Evolutionary conservation across 495 filamentous ascomycete species (phyloP).

Genomic region (Talaromyces proteolyticus): DNA sequence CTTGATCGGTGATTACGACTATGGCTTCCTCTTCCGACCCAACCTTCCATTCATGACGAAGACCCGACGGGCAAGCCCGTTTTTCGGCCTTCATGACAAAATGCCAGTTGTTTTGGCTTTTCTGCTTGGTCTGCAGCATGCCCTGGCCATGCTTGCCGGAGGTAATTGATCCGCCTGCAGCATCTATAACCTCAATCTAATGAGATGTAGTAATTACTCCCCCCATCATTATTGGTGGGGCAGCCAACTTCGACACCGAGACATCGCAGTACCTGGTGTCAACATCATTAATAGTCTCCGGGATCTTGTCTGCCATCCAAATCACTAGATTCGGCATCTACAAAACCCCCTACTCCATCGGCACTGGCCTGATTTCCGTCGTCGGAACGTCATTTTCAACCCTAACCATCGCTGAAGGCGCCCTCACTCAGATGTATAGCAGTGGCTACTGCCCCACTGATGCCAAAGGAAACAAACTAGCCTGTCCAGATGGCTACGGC

Average conservation of each 20-base stretch:
- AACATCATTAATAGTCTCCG: conserved; percentile 81
- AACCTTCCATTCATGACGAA: conserved; percentile 80
- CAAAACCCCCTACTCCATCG: conserved; percentile 77
- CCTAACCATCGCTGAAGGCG: conserved; percentile 76
- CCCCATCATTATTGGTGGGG: conserved; percentile 61
- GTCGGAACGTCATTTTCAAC: conserved; percentile 84
- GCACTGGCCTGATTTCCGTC: conserved; percentile 86
- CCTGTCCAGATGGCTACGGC: conserved; percentile 83
- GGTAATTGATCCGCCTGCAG: not conserved
- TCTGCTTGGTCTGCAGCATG: conserved; percentile 66
- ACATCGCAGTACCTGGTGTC: conserved; percentile 76
- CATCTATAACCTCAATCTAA: not conserved
- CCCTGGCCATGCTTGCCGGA: conserved; percentile 61
- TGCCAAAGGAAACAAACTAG: conserved; percentile 57
- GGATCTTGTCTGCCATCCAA: conserved; percentile 72
- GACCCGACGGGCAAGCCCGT: conserved; percentile 58
- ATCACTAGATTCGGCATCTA: conserved; percentile 80
- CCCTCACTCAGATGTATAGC: conserved; percentile 77
- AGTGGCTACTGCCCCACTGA: conserved; percentile 69
- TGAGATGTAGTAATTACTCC: conserved; percentile 56
- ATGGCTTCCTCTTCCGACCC: conserved; percentile 70
- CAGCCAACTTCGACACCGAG: conserved; percentile 50
- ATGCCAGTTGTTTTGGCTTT: conserved; percentile 78
- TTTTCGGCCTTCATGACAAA: conserved; percentile 80
- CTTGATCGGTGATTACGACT: conserved; percentile 81